These are phyloP conservation scores for Colletotrichum paranaense DNA, from an alignment of 2,329 filamentous ascomycete species.

Conservation along the genomic window DNA sequence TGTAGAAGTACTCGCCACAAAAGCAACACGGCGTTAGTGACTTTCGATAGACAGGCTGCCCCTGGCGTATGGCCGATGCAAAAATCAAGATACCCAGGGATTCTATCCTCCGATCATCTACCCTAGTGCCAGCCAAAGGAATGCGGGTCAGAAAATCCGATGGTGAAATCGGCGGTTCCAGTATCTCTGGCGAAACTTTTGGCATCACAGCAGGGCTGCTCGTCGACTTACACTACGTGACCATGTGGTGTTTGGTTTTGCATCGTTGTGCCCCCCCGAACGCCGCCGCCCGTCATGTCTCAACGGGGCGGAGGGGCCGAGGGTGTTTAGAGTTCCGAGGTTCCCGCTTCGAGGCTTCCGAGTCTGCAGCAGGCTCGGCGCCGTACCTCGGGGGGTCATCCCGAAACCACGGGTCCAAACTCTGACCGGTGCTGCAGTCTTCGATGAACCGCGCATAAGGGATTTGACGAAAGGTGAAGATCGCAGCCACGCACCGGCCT, in stretches of 20 bases:
- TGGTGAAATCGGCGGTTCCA: neutral
- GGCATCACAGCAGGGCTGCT: neutral
- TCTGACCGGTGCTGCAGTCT: neutral
- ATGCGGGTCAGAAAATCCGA: neutral
- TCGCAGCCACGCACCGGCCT: neutral
- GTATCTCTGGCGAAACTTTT: neutral
- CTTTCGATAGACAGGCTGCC: neutral
- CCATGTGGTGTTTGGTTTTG: too few species aligned
- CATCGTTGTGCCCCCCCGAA: too few species aligned
- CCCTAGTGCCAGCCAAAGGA: neutral
- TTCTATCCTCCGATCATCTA: too few species aligned
- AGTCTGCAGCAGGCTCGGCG: neutral
- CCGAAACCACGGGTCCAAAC: constrained; percentile 14
- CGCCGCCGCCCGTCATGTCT: neutral
- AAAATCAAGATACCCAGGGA: neutral
- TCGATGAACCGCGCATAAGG: neutral
- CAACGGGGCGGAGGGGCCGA: too few species aligned
- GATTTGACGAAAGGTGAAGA: neutral
- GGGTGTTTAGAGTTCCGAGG: neutral
- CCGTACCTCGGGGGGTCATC: neutral
- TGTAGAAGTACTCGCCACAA: too few species aligned
- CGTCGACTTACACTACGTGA: neutral
- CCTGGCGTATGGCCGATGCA: too few species aligned
- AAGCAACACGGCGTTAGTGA: too few species aligned
- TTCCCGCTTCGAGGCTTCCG: constrained; percentile 10